Percentiles rank a stretch among this genome's conserved stretches.
Conservation (phyloP, 192 early-diverging fungal species). For the Mortierella claussenii region DNA sequence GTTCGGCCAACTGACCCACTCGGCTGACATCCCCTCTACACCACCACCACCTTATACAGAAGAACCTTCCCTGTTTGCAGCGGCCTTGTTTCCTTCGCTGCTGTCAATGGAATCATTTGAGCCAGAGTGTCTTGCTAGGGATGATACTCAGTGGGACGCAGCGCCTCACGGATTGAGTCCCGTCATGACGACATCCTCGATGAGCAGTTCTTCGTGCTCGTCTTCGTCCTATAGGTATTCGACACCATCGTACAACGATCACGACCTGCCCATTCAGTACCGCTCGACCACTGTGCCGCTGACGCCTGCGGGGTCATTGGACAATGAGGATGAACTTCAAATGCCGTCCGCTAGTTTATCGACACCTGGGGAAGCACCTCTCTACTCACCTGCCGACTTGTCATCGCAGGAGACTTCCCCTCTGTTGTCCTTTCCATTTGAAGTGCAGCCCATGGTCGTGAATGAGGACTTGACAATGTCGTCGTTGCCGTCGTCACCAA, state of each 20-base stretch:
- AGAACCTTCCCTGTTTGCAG: neutral
- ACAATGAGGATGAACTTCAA: too few species aligned
- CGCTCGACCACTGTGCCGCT: too few species aligned
- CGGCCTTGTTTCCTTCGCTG: neutral
- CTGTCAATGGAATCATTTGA: constrained; percentile 30
- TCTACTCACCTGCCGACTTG: neutral
- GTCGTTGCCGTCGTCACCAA: constrained; percentile 11
- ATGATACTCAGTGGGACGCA: constrained; percentile 10
- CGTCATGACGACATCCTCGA: neutral
- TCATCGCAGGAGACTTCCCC: neutral
- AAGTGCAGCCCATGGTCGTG: neutral
- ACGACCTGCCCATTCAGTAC: too few species aligned
- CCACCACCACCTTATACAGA: constrained; percentile 5
- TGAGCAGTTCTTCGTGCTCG: neutral
- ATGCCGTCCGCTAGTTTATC: too few species aligned
- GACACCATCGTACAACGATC: constrained; percentile 5
- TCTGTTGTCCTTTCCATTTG: neutral
- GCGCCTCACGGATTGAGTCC: neutral
- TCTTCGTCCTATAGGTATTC: constrained; percentile 1
- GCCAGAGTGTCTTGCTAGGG: constrained; percentile 34
- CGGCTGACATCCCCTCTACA: neutral
- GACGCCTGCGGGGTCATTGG: too few species aligned
- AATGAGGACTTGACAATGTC: constrained; percentile 14
- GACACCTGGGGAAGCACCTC: too few species aligned
- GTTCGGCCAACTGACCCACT: too few species aligned